These are phyloP conservation scores for Corynespora cassiicola DNA, from an alignment of 2,329 filamentous ascomycete genomes.

Conservation along the genomic window DNA sequence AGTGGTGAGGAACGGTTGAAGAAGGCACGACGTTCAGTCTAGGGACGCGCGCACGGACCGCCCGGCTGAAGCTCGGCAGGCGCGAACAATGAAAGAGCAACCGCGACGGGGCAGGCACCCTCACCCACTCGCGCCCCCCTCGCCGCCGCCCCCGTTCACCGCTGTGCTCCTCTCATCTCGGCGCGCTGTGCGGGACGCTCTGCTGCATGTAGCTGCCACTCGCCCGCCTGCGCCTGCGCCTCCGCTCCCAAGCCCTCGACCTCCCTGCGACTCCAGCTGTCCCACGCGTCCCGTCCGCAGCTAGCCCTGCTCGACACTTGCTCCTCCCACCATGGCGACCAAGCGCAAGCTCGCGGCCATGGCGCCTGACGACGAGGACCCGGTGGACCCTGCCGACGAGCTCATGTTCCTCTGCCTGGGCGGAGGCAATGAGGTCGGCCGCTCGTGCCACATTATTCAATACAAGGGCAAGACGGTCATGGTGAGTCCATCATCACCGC, in stretches of 20 bases:
- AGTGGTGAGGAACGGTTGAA: conserved; percentile 17
- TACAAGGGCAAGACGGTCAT: conserved; percentile 99
- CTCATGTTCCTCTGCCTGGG: conserved; percentile 92
- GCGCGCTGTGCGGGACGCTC: no score
- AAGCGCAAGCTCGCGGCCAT: conserved; percentile 88
- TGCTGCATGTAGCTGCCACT: conserved; percentile 1
- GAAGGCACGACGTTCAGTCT: conserved; percentile 17
- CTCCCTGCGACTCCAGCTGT: not conserved
- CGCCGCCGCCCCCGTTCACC: not conserved
- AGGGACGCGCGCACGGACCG: conserved; percentile 30
- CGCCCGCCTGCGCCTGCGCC: conserved; percentile 3
- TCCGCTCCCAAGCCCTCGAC: not conserved
- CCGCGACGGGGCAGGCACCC: conserved; percentile 10
- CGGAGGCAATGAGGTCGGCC: conserved; percentile 94
- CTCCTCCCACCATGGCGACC: conserved; percentile 81
- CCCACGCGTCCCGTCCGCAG: not conserved
- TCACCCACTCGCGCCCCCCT: conserved; percentile 2
- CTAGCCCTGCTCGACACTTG: no score
- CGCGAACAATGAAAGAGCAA: conserved; percentile 31
- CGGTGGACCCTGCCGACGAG: conserved; percentile 91
- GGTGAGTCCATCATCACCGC: conserved; percentile 62
- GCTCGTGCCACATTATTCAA: conserved; percentile 96
- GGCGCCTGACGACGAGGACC: conserved; percentile 79
- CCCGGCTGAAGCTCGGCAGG: conserved; percentile 30
- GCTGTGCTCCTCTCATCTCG: no score